Evolutionary conservation across 805 yeast genomes (phyloP).

Genomic region (Suhomyces sp.): DNA sequence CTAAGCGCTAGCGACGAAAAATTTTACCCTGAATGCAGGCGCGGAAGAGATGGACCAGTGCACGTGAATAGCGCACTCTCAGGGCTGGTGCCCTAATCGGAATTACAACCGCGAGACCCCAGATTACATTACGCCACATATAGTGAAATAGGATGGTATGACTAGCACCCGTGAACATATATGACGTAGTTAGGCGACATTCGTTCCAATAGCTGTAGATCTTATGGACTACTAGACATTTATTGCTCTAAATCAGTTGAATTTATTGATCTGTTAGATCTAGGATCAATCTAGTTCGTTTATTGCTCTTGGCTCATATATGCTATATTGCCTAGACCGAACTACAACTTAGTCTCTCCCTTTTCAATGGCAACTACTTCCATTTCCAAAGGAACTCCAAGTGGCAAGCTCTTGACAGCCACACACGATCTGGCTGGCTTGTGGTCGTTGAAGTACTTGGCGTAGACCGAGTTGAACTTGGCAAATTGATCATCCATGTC

Average conservation of each 20-base stretch:
- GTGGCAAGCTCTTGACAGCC: slow-evolving; percentile 88
- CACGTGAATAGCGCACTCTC: not conserved
- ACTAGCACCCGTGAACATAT: too few relatives aligned
- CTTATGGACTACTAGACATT: too few relatives aligned
- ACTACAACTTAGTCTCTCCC: slow-evolving; percentile 32
- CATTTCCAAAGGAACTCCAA: slow-evolving; percentile 83
- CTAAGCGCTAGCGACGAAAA: slow-evolving; percentile 1
- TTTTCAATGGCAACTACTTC: slow-evolving; percentile 86
- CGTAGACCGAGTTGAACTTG: slow-evolving; percentile 82
- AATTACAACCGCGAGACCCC: too few relatives aligned
- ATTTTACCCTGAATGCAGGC: slow-evolving; percentile 2
- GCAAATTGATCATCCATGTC: slow-evolving; percentile 80
- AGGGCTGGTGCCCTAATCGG: slow-evolving; percentile 17
- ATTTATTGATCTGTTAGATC: too few relatives aligned
- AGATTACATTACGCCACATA: too few relatives aligned
- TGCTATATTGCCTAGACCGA: too few relatives aligned
- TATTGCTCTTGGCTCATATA: too few relatives aligned
- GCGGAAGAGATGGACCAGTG: not conserved
- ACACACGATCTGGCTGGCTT: slow-evolving; percentile 98
- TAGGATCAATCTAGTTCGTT: too few relatives aligned
- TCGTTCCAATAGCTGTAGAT: too few relatives aligned
- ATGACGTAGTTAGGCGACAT: too few relatives aligned
- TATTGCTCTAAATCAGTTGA: too few relatives aligned
- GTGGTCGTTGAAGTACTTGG: slow-evolving; percentile 68
- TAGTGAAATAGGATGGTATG: too few relatives aligned